Evolutionary conservation across 768 basidiomycete species (phyloP), one percentile per base, ranked within the genome.

Genomic region (Leccinum broughii): DNA sequence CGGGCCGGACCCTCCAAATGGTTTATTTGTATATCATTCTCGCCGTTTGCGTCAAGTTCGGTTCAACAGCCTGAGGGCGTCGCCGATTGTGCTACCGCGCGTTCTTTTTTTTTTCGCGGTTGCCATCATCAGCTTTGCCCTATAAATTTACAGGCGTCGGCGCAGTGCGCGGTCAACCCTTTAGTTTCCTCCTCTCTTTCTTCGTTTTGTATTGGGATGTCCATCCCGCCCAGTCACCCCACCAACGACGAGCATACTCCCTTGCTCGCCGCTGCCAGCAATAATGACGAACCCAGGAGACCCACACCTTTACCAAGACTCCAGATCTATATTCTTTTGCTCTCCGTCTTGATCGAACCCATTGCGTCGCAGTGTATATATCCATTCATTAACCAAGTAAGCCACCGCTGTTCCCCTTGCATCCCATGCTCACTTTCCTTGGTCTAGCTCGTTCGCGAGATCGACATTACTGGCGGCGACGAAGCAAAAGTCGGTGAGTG

Each of bases 351-450:
- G 35, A 75, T 78, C n/a, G 83, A 84, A 66, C 81, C 83, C 17
- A 76, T 82, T 48, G 77, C 80, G 4, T 73, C 77, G 1, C 73
- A 76, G 37, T 80, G 75, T 22, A 84, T 84, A 44, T 78, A 78
- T 50, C 82, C 82, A 1, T 83, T 82, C 70, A 77, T 84, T 30
- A 81, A 81, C 56, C 78, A 83, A 68, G 81, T 78, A 2, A 61
- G 22, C 28, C 3, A 20, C 5, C 7, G 6, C 3, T 4, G 17
- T 55, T 13, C 7, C 4, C 3, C 41, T 15, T 17, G 10, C 1
- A n/a, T 28, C 30, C 20, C 30, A 9, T 13, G 11, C 44, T 62
- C 48, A 63, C 39, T 46, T 57, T 50, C 14, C 44, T 22, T 14
- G 14, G 4, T 44, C 17, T 24, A 82, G 82, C 76, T 83, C 9